Evolutionary conservation across 306 rosid genomes (phyloP).

Genomic region (Ormosia semicastrata): DNA sequence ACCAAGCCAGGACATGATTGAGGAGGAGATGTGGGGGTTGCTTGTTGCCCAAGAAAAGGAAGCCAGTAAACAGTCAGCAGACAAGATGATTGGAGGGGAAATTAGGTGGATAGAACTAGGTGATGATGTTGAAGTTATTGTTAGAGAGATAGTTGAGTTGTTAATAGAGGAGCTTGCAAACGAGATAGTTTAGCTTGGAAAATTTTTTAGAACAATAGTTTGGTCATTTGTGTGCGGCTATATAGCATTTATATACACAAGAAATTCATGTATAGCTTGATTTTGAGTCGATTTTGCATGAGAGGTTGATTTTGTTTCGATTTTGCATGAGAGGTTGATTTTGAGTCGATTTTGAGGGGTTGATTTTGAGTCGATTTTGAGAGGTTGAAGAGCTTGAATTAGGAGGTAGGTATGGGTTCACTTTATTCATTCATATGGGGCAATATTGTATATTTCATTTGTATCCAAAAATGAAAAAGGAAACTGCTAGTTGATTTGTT

Average conservation of each 20-base stretch:
- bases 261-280: conserved; percentile 26
- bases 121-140: conserved; percentile 59
- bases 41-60: conserved; percentile 62
- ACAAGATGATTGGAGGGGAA: conserved; percentile 48
- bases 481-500: conserved; percentile 19
- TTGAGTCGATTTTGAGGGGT: conserved; percentile 31
- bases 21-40: conserved; percentile 73
- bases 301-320: conserved; percentile 34
- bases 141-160: conserved; percentile 58
- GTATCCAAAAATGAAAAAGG: neutral
- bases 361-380: conserved; percentile 34
- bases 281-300: conserved; percentile 34
- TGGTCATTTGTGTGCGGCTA: conserved; percentile 1
- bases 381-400: conserved; percentile 25
- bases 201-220: conserved; percentile 28
- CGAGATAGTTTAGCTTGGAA: conserved; percentile 53
- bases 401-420: conserved; percentile 32
- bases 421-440: conserved; percentile 36
- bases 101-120: conserved; percentile 58
- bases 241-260: conserved; percentile 18
- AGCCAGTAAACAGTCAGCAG: conserved; percentile 34
- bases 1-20: conserved; percentile 45
- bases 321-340: conserved; percentile 18
- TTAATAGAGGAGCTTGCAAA: conserved; percentile 63
- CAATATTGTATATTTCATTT: conserved; percentile 5